phyloP scores from a whole-genome alignment of 2,329 filamentous ascomycete genomes.

The Sporothrix brasiliensis region DNA sequence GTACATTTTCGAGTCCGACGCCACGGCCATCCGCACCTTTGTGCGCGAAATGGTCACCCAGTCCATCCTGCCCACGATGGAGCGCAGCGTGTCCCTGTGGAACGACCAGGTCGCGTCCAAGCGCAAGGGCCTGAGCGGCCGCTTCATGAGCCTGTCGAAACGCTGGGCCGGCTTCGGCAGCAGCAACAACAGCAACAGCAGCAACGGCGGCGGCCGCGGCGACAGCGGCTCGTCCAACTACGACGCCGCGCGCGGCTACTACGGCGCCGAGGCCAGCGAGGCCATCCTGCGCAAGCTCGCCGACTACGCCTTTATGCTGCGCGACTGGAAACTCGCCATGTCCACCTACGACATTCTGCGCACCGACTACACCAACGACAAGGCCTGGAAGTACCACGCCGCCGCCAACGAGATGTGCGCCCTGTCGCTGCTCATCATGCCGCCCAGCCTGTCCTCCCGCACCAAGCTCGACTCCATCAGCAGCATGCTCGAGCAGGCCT shows the following conservation, averaged over 20 bases:
- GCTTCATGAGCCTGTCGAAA: slow-evolving; percentile 93
- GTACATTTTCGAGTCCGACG: slow-evolving; percentile 91
- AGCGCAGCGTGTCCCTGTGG: slow-evolving; percentile 86
- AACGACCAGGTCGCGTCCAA: slow-evolving; percentile 96
- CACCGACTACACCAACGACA: slow-evolving; percentile 89
- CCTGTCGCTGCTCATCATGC: slow-evolving; percentile 76
- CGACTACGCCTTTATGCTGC: slow-evolving; percentile 94
- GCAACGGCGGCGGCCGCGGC: slow-evolving; percentile 61
- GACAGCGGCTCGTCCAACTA: slow-evolving; percentile 62
- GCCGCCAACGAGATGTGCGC: slow-evolving; percentile 95
- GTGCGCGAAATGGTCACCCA: slow-evolving; percentile 94
- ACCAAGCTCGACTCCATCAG: slow-evolving; percentile 79
- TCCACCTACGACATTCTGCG: slow-evolving; percentile 89
- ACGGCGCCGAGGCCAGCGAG: slow-evolving; percentile 80
- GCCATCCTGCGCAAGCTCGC: slow-evolving; percentile 90
- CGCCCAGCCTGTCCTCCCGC: slow-evolving; percentile 72
- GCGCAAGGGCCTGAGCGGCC: slow-evolving; percentile 81
- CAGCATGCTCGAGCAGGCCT: slow-evolving; percentile 83
- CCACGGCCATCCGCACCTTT: slow-evolving; percentile 82
- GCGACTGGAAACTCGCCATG: slow-evolving; percentile 91
- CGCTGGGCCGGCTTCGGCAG: slow-evolving; percentile 77
- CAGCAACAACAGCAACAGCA: slow-evolving; percentile 48
- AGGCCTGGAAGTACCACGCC: slow-evolving; percentile 95
- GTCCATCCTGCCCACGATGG: slow-evolving; percentile 94
- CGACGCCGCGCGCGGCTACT: slow-evolving; percentile 81